These are phyloP conservation scores for Przewalskia tangutica DNA, from an alignment of 257 asterid genomes.

Conservation along the genomic window DNA sequence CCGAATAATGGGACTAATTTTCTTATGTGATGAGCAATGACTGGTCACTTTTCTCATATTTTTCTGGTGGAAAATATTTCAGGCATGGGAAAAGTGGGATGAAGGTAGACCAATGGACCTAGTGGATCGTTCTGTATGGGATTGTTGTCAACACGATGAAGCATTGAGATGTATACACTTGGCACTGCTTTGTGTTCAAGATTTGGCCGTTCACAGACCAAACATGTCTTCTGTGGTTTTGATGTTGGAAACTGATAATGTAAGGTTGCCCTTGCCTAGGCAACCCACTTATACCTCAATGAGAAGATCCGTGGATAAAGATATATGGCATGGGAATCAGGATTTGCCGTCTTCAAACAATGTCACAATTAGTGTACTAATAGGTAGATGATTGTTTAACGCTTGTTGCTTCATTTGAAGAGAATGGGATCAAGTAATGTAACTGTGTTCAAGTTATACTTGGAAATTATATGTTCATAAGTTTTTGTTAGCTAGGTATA, in stretches of 20 bases:
- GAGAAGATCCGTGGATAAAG: constrained; percentile 34
- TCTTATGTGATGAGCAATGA: background rate
- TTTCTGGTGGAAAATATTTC: background rate
- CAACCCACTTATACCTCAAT: constrained; percentile 54
- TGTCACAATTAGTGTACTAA: constrained; percentile 49
- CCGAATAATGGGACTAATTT: background rate
- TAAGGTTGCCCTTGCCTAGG: constrained; percentile 46
- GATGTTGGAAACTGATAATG: constrained; percentile 60
- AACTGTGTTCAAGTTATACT: background rate
- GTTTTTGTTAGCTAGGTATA: background rate
- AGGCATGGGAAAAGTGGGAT: constrained; percentile 84
- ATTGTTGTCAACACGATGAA: constrained; percentile 27
- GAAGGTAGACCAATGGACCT: constrained; percentile 45
- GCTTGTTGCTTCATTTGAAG: background rate
- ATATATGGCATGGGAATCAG: constrained; percentile 33
- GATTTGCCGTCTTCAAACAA: constrained; percentile 44
- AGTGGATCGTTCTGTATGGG: constrained; percentile 33
- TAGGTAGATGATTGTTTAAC: constrained; percentile 44
- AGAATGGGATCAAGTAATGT: background rate
- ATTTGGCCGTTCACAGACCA: constrained; percentile 48
- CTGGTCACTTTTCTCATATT: background rate
- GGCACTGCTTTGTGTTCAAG: constrained; percentile 77
- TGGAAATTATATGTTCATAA: background rate
- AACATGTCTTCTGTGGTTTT: constrained; percentile 55
- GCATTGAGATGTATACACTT: constrained; percentile 59